Evolutionary conservation across 2,329 filamentous ascomycete species (phyloP).

Genomic region (Colletotrichum eremochloae): DNA sequence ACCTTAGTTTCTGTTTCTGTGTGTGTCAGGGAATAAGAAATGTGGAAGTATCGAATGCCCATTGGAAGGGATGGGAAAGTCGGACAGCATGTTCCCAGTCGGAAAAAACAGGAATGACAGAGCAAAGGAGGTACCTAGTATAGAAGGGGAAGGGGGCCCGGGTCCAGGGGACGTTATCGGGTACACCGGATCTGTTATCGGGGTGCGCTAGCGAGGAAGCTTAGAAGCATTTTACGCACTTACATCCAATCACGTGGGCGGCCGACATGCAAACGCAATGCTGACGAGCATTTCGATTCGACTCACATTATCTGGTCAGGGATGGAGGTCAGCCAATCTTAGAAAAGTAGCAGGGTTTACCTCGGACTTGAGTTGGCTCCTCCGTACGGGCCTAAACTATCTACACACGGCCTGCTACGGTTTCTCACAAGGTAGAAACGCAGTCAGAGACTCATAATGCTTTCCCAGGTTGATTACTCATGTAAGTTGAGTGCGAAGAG

Average conservation of each 20-base stretch:
- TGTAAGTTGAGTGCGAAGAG: too few relatives aligned
- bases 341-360: not conserved
- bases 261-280: not conserved
- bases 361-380: not conserved
- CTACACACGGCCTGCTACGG: not conserved
- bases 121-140: not conserved
- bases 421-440: not conserved
- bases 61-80: not conserved
- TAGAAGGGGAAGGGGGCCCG: not conserved
- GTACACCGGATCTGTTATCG: constrained; percentile 25
- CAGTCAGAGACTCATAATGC: too few relatives aligned
- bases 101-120: not conserved
- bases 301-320: not conserved
- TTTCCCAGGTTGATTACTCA: too few relatives aligned
- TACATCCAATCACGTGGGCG: constrained; percentile 28
- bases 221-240: constrained; percentile 27
- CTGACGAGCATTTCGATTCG: not conserved
- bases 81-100: not conserved
- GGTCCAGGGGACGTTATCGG: constrained; percentile 13
- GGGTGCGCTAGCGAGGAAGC: constrained; percentile 20
- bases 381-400: not conserved
- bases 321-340: not conserved
- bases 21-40: not conserved
- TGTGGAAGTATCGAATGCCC: not conserved
- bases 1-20: too few relatives aligned